A percentile compares a stretch with the other conserved stretches of the same genome.
These are phyloP conservation scores for Trametes cinnabarina DNA, from an alignment of 768 basidiomycete genomes.

Conservation along the genomic window DNA sequence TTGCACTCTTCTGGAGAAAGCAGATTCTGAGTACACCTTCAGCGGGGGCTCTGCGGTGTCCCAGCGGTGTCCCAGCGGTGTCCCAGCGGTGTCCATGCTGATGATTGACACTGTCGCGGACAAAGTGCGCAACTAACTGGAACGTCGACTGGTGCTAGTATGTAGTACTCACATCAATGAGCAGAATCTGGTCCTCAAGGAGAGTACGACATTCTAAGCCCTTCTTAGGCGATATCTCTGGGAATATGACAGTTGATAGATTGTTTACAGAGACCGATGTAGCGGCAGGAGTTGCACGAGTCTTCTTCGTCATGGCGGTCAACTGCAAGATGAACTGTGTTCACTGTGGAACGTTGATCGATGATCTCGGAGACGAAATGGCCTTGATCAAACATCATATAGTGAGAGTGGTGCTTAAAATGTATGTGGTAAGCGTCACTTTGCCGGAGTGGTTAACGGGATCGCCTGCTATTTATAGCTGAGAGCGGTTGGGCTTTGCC, in stretches of 20 bases:
- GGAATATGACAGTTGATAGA: constrained; percentile 35
- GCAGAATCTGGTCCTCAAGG: constrained; percentile 62
- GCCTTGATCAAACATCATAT: too few relatives aligned
- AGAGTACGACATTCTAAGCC: constrained; percentile 46
- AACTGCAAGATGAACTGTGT: neutral
- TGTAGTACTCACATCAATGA: constrained; percentile 49
- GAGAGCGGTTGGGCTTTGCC: constrained; percentile 58
- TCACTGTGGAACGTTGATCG: too few relatives aligned
- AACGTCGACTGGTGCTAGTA: too few relatives aligned
- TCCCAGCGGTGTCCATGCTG: too few relatives aligned
- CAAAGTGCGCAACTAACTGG: too few relatives aligned
- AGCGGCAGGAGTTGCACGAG: neutral
- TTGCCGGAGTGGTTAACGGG: constrained; percentile 92
- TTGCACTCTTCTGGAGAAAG: constrained; percentile 63
- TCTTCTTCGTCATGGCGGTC: constrained; percentile 11
- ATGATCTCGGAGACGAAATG: too few relatives aligned
- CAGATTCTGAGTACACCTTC: constrained; percentile 44
- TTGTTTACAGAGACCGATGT: neutral
- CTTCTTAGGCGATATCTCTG: constrained; percentile 43
- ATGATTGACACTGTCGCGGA: too few relatives aligned
- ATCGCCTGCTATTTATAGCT: constrained; percentile 42
- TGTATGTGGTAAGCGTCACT: constrained; percentile 53
- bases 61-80: too few relatives aligned
- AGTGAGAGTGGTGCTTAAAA: too few relatives aligned
- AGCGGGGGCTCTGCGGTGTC: neutral